Evolutionary conservation across 2,329 filamentous ascomycete genomes (phyloP).

Genomic region (Aspergillus calidoustus): DNA sequence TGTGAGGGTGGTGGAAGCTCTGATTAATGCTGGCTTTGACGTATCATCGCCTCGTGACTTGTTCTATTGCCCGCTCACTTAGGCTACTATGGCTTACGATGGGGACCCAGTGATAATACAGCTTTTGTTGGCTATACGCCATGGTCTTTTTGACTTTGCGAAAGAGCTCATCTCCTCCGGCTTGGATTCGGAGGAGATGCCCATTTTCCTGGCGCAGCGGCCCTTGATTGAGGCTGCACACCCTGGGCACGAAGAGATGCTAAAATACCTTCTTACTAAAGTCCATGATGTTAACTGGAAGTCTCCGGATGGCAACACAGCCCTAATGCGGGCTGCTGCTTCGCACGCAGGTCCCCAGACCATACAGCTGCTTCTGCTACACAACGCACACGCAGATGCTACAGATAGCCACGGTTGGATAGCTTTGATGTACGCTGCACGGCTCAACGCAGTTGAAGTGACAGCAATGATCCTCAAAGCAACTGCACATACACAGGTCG

Average conservation of each 20-base stretch:
- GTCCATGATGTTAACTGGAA: neutral
- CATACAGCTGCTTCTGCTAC: neutral
- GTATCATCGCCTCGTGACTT: neutral
- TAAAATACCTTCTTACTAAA: neutral
- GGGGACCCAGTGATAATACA: neutral
- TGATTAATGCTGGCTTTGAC: neutral
- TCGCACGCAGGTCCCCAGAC: neutral
- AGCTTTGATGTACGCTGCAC: neutral
- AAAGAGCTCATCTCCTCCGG: neutral
- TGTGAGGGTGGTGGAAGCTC: neutral
- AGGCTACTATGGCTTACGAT: neutral
- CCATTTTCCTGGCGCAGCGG: neutral
- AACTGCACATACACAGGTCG: neutral
- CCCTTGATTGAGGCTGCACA: neutral
- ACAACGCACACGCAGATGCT: neutral
- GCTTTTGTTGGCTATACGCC: neutral
- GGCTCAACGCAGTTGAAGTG: neutral
- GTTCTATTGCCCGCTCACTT: neutral
- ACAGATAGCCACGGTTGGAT: neutral
- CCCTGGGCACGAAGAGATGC: neutral
- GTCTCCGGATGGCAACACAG: neutral
- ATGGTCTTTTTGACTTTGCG: neutral
- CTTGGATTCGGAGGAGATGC: neutral
- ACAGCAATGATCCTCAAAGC: constrained; percentile 1
- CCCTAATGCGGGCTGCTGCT: neutral